These are phyloP conservation scores for Tetrahymena malaccensis DNA, from an alignment of 73 alveolate species.

Conservation along the genomic window DNA sequence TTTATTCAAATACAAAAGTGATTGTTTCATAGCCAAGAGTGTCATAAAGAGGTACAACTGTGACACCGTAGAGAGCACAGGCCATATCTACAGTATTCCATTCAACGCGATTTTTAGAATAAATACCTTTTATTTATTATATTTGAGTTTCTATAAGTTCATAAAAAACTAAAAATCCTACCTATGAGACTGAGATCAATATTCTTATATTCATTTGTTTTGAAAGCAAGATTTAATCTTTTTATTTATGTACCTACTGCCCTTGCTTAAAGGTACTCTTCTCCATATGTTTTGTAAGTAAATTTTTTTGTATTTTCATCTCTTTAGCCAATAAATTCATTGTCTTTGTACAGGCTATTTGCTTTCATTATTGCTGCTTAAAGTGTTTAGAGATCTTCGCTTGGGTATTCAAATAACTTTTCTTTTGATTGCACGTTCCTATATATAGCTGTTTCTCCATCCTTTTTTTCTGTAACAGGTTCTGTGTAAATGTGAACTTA, in stretches of 20 bases:
- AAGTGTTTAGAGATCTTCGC: background rate
- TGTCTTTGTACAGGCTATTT: background rate
- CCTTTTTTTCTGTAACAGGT: conserved; percentile 37
- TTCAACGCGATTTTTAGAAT: conserved; percentile 61
- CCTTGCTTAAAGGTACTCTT: background rate
- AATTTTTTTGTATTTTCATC: background rate
- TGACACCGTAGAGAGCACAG: conserved; percentile 28
- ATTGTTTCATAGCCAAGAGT: conserved; percentile 38
- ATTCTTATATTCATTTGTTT: conserved; percentile 3
- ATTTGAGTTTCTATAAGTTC: background rate
- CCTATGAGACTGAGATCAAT: conserved; percentile 56
- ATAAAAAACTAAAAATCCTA: background rate
- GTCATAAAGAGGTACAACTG: conserved; percentile 62
- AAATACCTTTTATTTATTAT: conserved; percentile 34
- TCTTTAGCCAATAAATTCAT: background rate
- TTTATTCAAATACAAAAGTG: conserved; percentile 7
- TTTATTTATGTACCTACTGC: background rate
- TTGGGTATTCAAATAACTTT: background rate
- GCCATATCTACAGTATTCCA: conserved; percentile 65
- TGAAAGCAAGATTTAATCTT: background rate
- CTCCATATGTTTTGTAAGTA: background rate
- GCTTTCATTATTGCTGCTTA: background rate
- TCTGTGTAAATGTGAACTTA: conserved; percentile 26
- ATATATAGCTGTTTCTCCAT: conserved; percentile 57
- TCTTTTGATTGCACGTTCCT: conserved; percentile 55